phyloP scores from a whole-genome alignment of 2,329 filamentous ascomycete genomes.

The Exophiala bonariae region DNA sequence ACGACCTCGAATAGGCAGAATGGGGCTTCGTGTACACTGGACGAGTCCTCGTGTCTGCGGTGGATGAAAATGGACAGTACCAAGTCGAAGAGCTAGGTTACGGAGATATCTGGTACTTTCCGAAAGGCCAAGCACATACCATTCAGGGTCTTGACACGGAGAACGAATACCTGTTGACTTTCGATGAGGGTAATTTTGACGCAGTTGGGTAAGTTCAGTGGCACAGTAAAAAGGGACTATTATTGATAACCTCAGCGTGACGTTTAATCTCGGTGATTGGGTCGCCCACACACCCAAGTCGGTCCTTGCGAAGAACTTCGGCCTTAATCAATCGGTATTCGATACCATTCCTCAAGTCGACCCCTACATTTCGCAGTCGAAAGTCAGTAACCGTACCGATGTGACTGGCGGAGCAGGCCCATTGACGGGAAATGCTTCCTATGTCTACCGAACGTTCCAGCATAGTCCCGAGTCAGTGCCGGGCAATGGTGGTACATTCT shows the following conservation, averaged over 20 bases:
- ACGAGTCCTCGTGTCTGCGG: slow-evolving; percentile 58
- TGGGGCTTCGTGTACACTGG: slow-evolving; percentile 66
- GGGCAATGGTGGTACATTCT: slow-evolving; percentile 62
- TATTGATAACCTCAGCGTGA: no score
- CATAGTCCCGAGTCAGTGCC: slow-evolving; percentile 59
- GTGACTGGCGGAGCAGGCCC: slow-evolving; percentile 49
- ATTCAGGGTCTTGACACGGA: slow-evolving; percentile 63
- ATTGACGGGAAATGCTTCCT: slow-evolving; percentile 60
- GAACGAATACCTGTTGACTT: slow-evolving; percentile 67
- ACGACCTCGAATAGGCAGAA: slow-evolving; percentile 54
- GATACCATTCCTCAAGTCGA: slow-evolving; percentile 56
- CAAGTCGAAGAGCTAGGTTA: slow-evolving; percentile 57
- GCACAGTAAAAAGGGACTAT: neutral
- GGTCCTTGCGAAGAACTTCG: slow-evolving; percentile 69
- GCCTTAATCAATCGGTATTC: slow-evolving; percentile 61
- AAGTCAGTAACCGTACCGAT: slow-evolving; percentile 47
- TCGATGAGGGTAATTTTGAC: slow-evolving; percentile 68
- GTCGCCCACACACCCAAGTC: slow-evolving; percentile 64
- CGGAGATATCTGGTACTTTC: slow-evolving; percentile 70
- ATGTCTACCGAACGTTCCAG: slow-evolving; percentile 60
- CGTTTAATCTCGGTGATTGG: slow-evolving; percentile 73
- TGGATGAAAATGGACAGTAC: slow-evolving; percentile 62
- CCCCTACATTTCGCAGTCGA: slow-evolving; percentile 64
- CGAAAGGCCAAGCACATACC: slow-evolving; percentile 64
- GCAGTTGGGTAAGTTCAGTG: slow-evolving; percentile 50